Conservation (phyloP, 805 yeast species). For the Candida boleticola region DNA sequence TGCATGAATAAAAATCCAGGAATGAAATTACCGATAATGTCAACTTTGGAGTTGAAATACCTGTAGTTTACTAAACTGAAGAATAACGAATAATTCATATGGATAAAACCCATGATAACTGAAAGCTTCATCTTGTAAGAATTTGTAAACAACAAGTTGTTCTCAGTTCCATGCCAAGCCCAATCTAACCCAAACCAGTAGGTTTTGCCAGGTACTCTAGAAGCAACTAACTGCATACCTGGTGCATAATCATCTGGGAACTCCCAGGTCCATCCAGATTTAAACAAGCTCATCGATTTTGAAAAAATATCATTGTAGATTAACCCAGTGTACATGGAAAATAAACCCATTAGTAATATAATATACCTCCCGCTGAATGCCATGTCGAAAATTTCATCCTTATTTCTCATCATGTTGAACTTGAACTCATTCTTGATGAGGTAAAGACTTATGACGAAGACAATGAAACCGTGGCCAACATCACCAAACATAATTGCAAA, state of each 20-base stretch:
- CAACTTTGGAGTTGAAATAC: conserved; percentile 57
- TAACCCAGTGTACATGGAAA: conserved; percentile 73
- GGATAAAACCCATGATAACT: conserved; percentile 70
- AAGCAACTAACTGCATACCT: conserved; percentile 45
- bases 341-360: conserved; percentile 64
- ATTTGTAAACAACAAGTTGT: conserved; percentile 64
- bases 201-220: conserved; percentile 40
- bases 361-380: conserved; percentile 71
- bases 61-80: conserved; percentile 65
- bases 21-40: conserved; percentile 68
- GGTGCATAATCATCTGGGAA: conserved; percentile 41
- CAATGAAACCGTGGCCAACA: conserved; percentile 71
- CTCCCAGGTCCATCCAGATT: conserved; percentile 69
- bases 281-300: conserved; percentile 63
- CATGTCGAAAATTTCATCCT: conserved; percentile 78
- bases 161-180: conserved; percentile 81
- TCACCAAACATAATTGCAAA: conserved; percentile 86
- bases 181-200: conserved; percentile 68
- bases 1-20: conserved; percentile 78
- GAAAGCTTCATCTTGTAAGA: conserved; percentile 79
- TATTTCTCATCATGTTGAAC: conserved; percentile 51
- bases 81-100: conserved; percentile 69
- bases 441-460: conserved; percentile 52
- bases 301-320: conserved; percentile 73
- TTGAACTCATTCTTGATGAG: conserved; percentile 55